Evolutionary conservation across 163 green algal species (phyloP).

Genomic region (Scenedesmus sp.): DNA sequence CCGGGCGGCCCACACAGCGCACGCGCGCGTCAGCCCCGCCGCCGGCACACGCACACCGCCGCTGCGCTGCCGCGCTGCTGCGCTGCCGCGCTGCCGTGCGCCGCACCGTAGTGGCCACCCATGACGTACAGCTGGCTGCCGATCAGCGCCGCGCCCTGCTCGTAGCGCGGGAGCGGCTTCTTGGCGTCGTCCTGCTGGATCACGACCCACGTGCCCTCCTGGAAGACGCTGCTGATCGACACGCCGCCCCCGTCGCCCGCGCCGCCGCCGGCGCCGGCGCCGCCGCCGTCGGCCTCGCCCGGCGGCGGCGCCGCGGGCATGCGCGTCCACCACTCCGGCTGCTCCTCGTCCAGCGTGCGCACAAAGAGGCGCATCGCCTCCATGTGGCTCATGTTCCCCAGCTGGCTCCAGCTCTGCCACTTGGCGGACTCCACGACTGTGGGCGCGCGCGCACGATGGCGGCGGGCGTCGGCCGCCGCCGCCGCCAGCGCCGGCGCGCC

Average conservation of each 20-base stretch:
- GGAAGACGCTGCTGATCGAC: conserved; percentile 37
- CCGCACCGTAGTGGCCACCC: conserved; percentile 85
- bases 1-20: too few species aligned
- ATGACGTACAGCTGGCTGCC: conserved; percentile 73
- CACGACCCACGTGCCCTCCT: conserved; percentile 46
- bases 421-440: conserved; percentile 90
- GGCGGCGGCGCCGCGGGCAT: not conserved
- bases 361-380: conserved; percentile 95
- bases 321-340: conserved; percentile 47
- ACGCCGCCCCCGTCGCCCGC: conserved; percentile 15
- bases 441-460: too few species aligned
- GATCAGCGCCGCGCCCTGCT: conserved; percentile 78
- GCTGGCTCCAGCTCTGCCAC: conserved; percentile 83
- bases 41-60: too few species aligned
- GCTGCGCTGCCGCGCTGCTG: too few species aligned
- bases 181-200: conserved; percentile 45
- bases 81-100: too few species aligned
- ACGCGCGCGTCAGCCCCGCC: too few species aligned
- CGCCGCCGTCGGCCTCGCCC: not conserved
- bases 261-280: conserved; percentile 10
- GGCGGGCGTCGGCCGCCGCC: too few species aligned
- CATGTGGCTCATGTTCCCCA: conserved; percentile 79
- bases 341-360: conserved; percentile 83
- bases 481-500: too few species aligned
- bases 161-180: conserved; percentile 78